Conservation (phyloP, 163 green algal species). For the Botryococcus braunii region DNA sequence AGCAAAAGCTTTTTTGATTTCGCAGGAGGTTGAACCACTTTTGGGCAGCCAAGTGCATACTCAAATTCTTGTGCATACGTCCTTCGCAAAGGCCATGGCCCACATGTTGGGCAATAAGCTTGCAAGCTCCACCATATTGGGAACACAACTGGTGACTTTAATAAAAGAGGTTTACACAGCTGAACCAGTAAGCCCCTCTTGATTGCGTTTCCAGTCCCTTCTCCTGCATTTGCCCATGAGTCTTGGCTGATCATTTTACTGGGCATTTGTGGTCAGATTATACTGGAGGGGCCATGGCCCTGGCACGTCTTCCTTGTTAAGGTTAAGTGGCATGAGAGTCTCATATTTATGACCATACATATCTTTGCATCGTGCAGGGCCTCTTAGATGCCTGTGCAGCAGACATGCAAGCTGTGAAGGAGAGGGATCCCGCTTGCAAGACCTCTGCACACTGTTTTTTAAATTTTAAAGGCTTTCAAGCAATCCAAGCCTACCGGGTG, state of each 20-base stretch:
- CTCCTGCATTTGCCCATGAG: background rate
- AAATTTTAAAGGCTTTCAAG: constrained; percentile 92
- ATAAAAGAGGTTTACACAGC: constrained; percentile 66
- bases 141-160: constrained; percentile 71
- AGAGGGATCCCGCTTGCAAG: constrained; percentile 92
- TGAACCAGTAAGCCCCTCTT: constrained; percentile 30
- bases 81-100: constrained; percentile 57
- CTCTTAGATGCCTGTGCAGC: constrained; percentile 48
- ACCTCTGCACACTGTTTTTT: constrained; percentile 77
- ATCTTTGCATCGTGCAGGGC: too few species aligned
- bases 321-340: too few species aligned
- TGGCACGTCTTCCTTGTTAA: too few species aligned
- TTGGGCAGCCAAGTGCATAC: constrained; percentile 72
- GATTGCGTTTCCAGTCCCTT: too few species aligned
- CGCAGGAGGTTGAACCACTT: constrained; percentile 47
- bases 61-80: constrained; percentile 63
- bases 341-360: too few species aligned
- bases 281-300: too few species aligned
- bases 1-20: background rate
- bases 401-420: constrained; percentile 76
- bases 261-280: too few species aligned
- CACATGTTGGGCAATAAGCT: constrained; percentile 89
- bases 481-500: constrained; percentile 79
- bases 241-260: too few species aligned
- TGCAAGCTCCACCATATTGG: constrained; percentile 62